These are phyloP conservation scores for Diaporthe sp. DNA, from an alignment of 2,329 filamentous ascomycete species.

Conservation along the genomic window DNA sequence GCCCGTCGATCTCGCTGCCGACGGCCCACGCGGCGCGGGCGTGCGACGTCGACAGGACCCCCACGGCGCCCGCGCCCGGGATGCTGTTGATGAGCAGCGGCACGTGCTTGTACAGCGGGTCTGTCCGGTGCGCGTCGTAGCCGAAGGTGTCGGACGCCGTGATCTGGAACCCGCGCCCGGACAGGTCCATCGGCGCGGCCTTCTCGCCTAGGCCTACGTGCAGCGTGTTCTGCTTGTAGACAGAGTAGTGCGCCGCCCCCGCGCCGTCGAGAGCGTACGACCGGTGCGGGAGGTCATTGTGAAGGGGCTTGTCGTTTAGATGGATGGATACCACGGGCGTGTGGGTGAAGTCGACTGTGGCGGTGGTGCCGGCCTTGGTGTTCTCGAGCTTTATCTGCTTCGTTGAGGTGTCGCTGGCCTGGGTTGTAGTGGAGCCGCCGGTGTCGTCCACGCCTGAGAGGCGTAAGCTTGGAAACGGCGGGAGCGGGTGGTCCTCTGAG, in stretches of 20 bases:
- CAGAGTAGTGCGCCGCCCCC: conserved; percentile 76
- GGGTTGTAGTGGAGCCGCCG: conserved; percentile 50
- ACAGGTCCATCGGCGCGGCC: conserved; percentile 79
- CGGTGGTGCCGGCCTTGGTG: conserved; percentile 62
- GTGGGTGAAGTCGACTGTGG: conserved; percentile 70
- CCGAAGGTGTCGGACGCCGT: conserved; percentile 81
- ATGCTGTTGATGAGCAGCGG: conserved; percentile 79
- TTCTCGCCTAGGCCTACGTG: conserved; percentile 82
- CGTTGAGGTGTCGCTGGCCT: conserved; percentile 43
- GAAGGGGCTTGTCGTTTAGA: conserved; percentile 66
- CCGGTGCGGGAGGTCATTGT: conserved; percentile 71
- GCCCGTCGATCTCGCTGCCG: conserved; percentile 80
- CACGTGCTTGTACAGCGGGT: conserved; percentile 83
- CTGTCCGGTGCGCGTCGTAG: conserved; percentile 78
- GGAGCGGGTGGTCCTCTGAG: conserved; percentile 72
- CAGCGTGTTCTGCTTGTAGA: conserved; percentile 72
- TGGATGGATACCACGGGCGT: conserved; percentile 71
- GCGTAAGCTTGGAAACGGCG: conserved; percentile 73
- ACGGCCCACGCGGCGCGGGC: conserved; percentile 75
- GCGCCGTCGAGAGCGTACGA: conserved; percentile 72
- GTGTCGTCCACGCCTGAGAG: conserved; percentile 57
- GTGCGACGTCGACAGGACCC: conserved; percentile 77
- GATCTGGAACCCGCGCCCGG: conserved; percentile 74
- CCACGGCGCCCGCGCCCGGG: conserved; percentile 70
- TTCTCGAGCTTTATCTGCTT: conserved; percentile 49